Evolutionary conservation across 495 filamentous ascomycete genomes (phyloP).

Genomic region (Aspergillus diversus): DNA sequence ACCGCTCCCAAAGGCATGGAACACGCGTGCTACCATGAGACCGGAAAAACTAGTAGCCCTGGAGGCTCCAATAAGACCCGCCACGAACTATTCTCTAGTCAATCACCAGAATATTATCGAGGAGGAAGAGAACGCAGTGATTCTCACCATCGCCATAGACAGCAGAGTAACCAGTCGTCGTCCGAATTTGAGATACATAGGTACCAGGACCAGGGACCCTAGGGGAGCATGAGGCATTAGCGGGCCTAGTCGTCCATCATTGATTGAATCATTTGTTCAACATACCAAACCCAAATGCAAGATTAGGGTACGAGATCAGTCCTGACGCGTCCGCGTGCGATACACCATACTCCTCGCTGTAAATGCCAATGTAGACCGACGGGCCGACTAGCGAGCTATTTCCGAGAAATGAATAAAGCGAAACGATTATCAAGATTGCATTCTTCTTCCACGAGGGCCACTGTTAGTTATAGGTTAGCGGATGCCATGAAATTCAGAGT

Average conservation of each 20-base stretch:
- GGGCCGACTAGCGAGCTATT: constrained; percentile 62
- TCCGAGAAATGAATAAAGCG: constrained; percentile 63
- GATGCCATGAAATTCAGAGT: not conserved
- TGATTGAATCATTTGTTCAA: too few species aligned
- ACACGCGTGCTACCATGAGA: constrained; percentile 58
- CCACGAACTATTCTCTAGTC: constrained; percentile 48
- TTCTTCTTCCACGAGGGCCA: constrained; percentile 64
- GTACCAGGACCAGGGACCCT: constrained; percentile 62
- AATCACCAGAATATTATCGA: not conserved
- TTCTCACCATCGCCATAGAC: constrained; percentile 46
- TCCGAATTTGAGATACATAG: constrained; percentile 61
- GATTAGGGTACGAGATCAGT: constrained; percentile 63
- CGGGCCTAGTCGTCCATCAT: too few species aligned
- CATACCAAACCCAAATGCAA: constrained; percentile 63
- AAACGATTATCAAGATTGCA: constrained; percentile 61
- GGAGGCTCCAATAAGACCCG: constrained; percentile 60
- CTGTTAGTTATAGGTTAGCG: constrained; percentile 26
- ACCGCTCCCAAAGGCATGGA: constrained; percentile 60
- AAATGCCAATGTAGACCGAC: constrained; percentile 62
- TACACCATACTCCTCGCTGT: constrained; percentile 57
- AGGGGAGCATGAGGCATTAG: not conserved
- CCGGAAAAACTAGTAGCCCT: constrained; percentile 52
- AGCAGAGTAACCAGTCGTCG: constrained; percentile 59
- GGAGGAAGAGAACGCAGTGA: constrained; percentile 19
- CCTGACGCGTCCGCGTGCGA: constrained; percentile 54